Base-by-base conservation (phyloP, 2,329 filamentous ascomycete genomes). In the Ophiostoma himal-ulmi region DNA sequence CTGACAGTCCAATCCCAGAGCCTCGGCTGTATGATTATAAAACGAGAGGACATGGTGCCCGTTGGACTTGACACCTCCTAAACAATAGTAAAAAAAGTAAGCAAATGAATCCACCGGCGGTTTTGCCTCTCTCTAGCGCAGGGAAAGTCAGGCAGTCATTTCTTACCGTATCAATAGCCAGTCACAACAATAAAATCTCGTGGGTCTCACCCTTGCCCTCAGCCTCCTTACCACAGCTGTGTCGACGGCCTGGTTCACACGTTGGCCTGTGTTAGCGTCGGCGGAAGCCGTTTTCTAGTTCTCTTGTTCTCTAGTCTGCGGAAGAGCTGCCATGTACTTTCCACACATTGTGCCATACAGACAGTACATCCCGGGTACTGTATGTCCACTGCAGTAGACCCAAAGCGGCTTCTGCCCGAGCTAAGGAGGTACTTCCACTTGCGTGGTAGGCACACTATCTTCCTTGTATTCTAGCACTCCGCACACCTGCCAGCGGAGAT, bases 141-240 rank as follows among this genome's bases (percentile, higher is more conserved):
- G 30, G 30, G 3, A 30, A 30, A 30, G 30, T 4, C 3, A 30
- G 30, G 3, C 30, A 30, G 30, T 0, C 3, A 30, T 60, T 26
- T 13, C 8, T 11, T 60, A 7, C 30, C 3, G 10, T 13, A 57
- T 57, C 44, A 48, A 48, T 17, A 17, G 44, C 44, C 44, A 44
- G 41, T 44, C 41, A 17, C 41, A 44, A 44, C 41, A 17, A 5
- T 17, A 17, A 17, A 5, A 44, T 44, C 41, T 44, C 41, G 17
- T 17, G 5, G 14, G 44, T 26, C 52, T 57, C 22, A 17, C 8
- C 60, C 7, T 2, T 3, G 30, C 30, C 30, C 60, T 37, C 60
- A 64, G 60, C 60, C 60, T n/a, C 60, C 60, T 34, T 64, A 64
- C 34, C 60, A 64, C 14, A 37, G 60, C 60, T 64, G 60, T 20